These are phyloP conservation scores for Acorus calamus DNA, from an alignment of 106 monocot genomes.

Conservation along the genomic window DNA sequence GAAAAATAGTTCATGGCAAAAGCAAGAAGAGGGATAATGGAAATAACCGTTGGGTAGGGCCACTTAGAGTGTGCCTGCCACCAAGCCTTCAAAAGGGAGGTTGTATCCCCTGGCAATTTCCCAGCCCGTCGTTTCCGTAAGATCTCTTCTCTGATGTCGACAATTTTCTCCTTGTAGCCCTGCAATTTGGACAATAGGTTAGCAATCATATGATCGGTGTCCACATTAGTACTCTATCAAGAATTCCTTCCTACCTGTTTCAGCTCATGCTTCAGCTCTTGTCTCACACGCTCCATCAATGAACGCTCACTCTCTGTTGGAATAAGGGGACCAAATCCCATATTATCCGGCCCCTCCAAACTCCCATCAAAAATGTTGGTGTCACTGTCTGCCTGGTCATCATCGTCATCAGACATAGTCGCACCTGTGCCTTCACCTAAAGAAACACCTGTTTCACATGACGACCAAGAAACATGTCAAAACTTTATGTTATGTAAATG, in stretches of 20 bases:
- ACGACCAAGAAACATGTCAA: not conserved
- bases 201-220: not conserved
- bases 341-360: conserved; percentile 55
- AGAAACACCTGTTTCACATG: conserved; percentile 44
- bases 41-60: conserved; percentile 90
- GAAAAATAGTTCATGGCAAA: not conserved
- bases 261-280: conserved; percentile 92
- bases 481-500: not conserved
- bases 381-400: conserved; percentile 80
- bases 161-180: conserved; percentile 92
- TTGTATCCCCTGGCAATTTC: conserved; percentile 84
- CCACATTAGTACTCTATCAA: not conserved
- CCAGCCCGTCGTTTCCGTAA: conserved; percentile 85
- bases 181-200: conserved; percentile 2
- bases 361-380: conserved; percentile 72
- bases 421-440: conserved; percentile 91
- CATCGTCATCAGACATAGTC: conserved; percentile 95
- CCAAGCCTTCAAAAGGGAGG: conserved; percentile 89
- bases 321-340: conserved; percentile 84
- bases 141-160: conserved; percentile 96
- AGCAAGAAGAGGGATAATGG: not conserved
- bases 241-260: conserved; percentile 43
- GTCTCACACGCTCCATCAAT: conserved; percentile 84
- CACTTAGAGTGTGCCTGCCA: conserved; percentile 97
- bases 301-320: conserved; percentile 94